Conservation (phyloP, 305 asterid species). For the Plantago rigida region DNA sequence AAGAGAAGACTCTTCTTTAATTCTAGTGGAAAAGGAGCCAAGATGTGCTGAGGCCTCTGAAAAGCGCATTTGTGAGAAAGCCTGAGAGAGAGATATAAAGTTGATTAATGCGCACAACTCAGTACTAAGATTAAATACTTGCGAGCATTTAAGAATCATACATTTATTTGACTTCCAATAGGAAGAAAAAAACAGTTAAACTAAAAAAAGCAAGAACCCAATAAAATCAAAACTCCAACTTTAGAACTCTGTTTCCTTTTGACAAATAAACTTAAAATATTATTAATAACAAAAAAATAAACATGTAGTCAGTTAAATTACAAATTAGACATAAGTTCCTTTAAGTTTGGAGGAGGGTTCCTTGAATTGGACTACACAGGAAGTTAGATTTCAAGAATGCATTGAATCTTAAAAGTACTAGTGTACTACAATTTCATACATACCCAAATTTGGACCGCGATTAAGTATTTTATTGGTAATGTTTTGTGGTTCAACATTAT, state of each 20-base stretch:
- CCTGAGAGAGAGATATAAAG: constrained; percentile 42
- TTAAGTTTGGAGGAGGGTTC: no score
- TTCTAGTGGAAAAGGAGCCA: constrained; percentile 75
- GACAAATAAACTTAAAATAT: not conserved
- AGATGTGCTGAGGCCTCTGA: constrained; percentile 93
- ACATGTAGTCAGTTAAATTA: not conserved
- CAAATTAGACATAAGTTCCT: no score
- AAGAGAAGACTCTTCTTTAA: constrained; percentile 69
- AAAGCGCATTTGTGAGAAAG: constrained; percentile 95
- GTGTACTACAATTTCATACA: not conserved
- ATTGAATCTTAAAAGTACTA: not conserved
- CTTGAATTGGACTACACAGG: not conserved
- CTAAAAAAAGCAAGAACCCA: not conserved
- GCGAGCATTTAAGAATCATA: constrained; percentile 14
- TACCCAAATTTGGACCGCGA: not conserved
- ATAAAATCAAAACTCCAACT: not conserved
- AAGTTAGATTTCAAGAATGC: not conserved
- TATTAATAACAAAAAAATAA: not conserved
- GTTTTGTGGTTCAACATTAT: not conserved
- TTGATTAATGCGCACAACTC: constrained; percentile 15
- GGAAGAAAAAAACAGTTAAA: no score
- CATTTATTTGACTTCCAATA: constrained; percentile 11
- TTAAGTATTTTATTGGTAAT: not conserved
- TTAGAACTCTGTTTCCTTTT: not conserved
- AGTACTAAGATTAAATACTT: constrained; percentile 9